phyloP scores from a whole-genome alignment of 2,329 filamentous ascomycete species.

The Rhinocladiella similis region DNA sequence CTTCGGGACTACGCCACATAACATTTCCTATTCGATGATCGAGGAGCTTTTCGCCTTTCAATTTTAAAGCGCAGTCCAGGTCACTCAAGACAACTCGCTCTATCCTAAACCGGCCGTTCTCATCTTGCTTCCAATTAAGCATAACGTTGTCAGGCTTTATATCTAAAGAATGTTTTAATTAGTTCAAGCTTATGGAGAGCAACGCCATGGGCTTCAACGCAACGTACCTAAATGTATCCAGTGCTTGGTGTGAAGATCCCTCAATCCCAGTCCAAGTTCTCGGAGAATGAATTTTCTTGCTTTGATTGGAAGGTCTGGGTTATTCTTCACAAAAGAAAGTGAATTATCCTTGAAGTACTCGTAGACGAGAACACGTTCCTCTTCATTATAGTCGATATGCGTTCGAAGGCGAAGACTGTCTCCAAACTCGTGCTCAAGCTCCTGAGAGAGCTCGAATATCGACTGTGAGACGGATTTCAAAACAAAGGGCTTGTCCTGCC shows the following conservation, averaged over 20 bases:
- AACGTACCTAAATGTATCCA: constrained; percentile 9
- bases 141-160: constrained; percentile 13
- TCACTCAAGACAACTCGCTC: constrained; percentile 10
- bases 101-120: constrained; percentile 1
- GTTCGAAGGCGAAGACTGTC: constrained; percentile 3
- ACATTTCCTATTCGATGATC: constrained; percentile 18
- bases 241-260: constrained; percentile 13
- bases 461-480: constrained; percentile 16
- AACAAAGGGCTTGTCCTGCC: constrained; percentile 8
- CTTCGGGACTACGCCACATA: constrained; percentile 25
- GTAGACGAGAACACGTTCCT: constrained; percentile 10
- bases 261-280: constrained; percentile 8
- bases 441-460: constrained; percentile 14
- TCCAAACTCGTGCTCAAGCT: constrained; percentile 8
- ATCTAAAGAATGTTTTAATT: constrained; percentile 5
- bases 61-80: constrained; percentile 15
- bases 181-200: background rate
- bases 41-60: constrained; percentile 14
- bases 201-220: background rate
- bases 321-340: constrained; percentile 1
- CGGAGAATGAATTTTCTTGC: constrained; percentile 6
- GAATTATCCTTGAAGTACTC: constrained; percentile 9
- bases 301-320: constrained; percentile 3
- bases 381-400: constrained; percentile 15
- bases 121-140: constrained; percentile 4